phyloP scores from a whole-genome alignment of 441 rosid species.

The Macaranga tanarius region DNA sequence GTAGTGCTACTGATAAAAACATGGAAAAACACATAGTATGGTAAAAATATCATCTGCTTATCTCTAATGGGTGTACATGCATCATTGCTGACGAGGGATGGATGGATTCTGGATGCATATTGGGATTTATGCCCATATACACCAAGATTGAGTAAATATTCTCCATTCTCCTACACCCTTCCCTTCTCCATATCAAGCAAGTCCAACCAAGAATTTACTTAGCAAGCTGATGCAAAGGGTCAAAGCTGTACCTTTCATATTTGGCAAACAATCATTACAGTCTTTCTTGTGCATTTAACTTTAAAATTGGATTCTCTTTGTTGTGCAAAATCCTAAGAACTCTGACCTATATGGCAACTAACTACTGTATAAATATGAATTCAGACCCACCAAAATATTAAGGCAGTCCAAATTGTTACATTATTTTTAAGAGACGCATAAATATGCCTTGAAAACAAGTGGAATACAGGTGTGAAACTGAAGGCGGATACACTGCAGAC shows the following conservation, averaged over 20 bases:
- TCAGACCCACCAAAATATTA: not conserved
- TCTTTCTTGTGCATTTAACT: not conserved
- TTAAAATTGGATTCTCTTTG: conserved; percentile 11
- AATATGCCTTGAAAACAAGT: not conserved
- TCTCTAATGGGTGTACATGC: not conserved
- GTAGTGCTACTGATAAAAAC: not conserved
- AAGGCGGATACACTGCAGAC: not conserved
- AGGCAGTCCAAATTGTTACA: not conserved
- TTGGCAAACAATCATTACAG: not conserved
- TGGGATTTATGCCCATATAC: too few species aligned
- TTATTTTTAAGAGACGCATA: not conserved
- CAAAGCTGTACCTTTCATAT: conserved; percentile 7
- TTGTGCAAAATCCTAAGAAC: not conserved
- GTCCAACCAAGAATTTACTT: conserved; percentile 3
- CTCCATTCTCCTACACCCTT: not conserved
- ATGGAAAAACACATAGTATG: not conserved
- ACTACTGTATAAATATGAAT: not conserved
- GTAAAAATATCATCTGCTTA: not conserved
- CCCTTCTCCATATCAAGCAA: not conserved
- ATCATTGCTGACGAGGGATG: too few species aligned
- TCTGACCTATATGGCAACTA: not conserved
- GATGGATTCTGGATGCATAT: too few species aligned
- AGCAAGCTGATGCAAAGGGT: not conserved
- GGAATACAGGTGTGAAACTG: conserved; percentile 3
- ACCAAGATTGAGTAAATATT: not conserved